Conservation (phyloP, 352 stramenopile genomes). For the Pythium insidiosum region DNA sequence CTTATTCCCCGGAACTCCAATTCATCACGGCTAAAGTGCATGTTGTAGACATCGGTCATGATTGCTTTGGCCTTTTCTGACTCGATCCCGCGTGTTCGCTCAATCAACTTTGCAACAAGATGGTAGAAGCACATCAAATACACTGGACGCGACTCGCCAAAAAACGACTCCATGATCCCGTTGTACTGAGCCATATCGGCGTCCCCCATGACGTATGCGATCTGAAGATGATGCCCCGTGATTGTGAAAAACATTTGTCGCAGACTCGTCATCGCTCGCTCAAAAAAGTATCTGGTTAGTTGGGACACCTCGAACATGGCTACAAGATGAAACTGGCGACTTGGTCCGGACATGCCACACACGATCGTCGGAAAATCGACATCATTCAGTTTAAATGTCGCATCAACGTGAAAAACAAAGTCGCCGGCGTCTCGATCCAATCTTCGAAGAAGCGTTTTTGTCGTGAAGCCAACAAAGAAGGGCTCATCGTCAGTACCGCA, state of each 20-base stretch:
- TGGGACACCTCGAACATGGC: slow-evolving; percentile 5
- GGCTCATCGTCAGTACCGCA: slow-evolving; percentile 2
- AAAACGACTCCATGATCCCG: slow-evolving; percentile 1
- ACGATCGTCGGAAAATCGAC: slow-evolving; percentile 4
- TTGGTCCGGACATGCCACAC: slow-evolving; percentile 1
- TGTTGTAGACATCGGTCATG: slow-evolving; percentile 11
- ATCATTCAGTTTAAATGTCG: slow-evolving; percentile 6
- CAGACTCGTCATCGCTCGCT: neutral
- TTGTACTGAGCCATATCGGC: slow-evolving; percentile 14
- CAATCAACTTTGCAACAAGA: slow-evolving; percentile 9
- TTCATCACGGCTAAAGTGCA: slow-evolving; percentile 8
- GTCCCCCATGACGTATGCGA: slow-evolving; percentile 7
- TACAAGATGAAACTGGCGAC: slow-evolving; percentile 2
- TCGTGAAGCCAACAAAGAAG: slow-evolving; percentile 6
- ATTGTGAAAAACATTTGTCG: neutral
- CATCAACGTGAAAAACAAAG: slow-evolving; percentile 6
- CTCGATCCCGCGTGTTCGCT: slow-evolving; percentile 2
- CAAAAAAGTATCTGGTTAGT: neutral
- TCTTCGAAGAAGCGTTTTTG: neutral
- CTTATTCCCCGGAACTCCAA: neutral
- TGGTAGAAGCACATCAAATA: slow-evolving; percentile 20
- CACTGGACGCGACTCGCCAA: neutral
- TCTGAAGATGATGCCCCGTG: neutral
- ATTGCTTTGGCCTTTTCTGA: neutral
- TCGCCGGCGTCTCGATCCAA: neutral